Evolutionary conservation across 2,329 filamentous ascomycete species (phyloP).

Genomic region (Fusarium sp.): DNA sequence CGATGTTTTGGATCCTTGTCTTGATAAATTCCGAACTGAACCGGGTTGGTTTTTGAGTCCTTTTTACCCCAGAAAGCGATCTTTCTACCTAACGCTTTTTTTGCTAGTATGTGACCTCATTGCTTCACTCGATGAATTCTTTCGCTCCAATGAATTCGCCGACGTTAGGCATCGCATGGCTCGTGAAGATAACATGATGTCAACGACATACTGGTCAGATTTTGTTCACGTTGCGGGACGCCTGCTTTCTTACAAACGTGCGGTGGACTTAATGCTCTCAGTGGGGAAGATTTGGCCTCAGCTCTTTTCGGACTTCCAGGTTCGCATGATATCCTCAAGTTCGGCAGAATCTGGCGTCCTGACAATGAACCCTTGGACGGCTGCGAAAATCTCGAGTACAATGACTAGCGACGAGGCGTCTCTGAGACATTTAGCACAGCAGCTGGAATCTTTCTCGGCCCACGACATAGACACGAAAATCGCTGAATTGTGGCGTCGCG

Average conservation of each 20-base stretch:
- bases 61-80: too few species aligned
- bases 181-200: not conserved
- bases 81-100: not conserved
- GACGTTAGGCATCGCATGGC: not conserved
- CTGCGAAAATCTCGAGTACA: not conserved
- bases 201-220: conserved; percentile 7
- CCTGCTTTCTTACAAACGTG: not conserved
- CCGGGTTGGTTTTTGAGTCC: too few species aligned
- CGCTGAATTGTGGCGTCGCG: not conserved
- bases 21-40: too few species aligned
- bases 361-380: not conserved
- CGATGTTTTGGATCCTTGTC: too few species aligned
- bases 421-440: not conserved
- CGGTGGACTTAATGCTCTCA: not conserved
- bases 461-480: conserved; percentile 4
- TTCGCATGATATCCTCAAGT: conserved; percentile 5
- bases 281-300: not conserved
- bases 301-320: not conserved
- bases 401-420: not conserved
- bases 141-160: not conserved
- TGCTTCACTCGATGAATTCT: not conserved
- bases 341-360: not conserved
- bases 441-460: not conserved
- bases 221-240: conserved; percentile 4
- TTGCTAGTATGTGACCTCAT: not conserved